These are phyloP conservation scores for Fusarium sp. DNA, from an alignment of 2,329 filamentous ascomycete species.

Conservation along the genomic window DNA sequence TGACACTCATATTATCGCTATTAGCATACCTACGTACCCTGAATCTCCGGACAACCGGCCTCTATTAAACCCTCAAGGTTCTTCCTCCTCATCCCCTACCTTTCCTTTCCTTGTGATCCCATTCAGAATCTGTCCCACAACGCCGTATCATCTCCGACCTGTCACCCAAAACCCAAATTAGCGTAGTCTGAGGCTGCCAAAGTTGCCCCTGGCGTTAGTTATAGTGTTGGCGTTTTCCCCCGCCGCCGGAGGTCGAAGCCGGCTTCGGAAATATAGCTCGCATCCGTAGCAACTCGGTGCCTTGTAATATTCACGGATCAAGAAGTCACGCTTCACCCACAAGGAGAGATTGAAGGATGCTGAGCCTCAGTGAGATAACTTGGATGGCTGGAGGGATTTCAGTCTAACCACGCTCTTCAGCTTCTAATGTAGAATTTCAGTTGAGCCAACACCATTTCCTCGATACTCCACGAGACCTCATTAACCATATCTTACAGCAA, in stretches of 20 bases:
- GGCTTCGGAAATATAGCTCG: constrained; percentile 16
- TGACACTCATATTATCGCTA: too few species aligned
- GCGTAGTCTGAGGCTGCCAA: neutral
- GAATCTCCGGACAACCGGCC: neutral
- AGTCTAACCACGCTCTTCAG: neutral
- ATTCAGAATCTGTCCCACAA: constrained; percentile 12
- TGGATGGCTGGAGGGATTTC: neutral
- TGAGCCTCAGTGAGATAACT: neutral
- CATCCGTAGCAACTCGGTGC: constrained; percentile 2
- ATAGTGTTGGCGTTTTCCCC: constrained; percentile 2
- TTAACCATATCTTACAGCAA: neutral
- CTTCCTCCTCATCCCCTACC: constrained; percentile 1
- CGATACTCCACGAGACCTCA: neutral
- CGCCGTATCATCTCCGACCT: constrained; percentile 32
- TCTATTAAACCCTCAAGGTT: constrained; percentile 27
- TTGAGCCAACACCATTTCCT: neutral
- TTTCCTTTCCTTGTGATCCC: neutral
- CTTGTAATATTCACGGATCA: neutral
- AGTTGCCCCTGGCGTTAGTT: constrained; percentile 21
- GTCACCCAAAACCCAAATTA: neutral
- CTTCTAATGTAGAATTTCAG: neutral
- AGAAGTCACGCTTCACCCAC: neutral
- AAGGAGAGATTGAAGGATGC: neutral
- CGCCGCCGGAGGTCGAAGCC: constrained; percentile 11
- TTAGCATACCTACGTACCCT: neutral